Percentiles rank a stretch among this genome's conserved stretches.
Evolutionary conservation across 345 rosid species (phyloP).

Genomic region (Euclidium syriacum): DNA sequence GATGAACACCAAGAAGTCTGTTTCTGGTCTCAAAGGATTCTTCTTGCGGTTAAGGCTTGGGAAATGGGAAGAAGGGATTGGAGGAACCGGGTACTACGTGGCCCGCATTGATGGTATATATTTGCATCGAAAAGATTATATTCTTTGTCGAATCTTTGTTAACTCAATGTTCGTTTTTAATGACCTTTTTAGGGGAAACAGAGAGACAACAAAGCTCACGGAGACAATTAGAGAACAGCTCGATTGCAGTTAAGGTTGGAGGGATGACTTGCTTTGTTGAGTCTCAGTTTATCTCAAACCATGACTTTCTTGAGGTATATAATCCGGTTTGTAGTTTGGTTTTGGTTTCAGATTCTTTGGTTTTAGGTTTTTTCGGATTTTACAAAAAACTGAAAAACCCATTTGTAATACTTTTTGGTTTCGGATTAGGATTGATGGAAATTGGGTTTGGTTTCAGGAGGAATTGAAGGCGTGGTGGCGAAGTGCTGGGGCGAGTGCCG

Average conservation of each 20-base stretch:
- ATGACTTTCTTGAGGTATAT: conserved; percentile 69
- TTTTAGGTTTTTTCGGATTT: too few relatives aligned
- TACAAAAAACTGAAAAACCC: too few relatives aligned
- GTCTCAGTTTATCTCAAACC: conserved; percentile 79
- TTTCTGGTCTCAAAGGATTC: conserved; percentile 58
- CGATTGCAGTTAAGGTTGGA: conserved; percentile 48
- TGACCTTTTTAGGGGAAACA: background rate
- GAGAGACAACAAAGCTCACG: conserved; percentile 32
- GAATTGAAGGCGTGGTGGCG: conserved; percentile 85
- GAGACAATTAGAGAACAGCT: conserved; percentile 20
- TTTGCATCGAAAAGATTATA: background rate
- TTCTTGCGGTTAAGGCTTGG: conserved; percentile 79
- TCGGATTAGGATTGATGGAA: too few relatives aligned
- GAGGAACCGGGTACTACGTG: conserved; percentile 69
- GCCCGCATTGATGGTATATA: conserved; percentile 75
- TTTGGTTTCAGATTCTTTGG: too few relatives aligned
- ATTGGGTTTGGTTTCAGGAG: too few relatives aligned
- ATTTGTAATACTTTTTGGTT: too few relatives aligned
- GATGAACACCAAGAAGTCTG: conserved; percentile 44
- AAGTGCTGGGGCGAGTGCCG: conserved; percentile 25
- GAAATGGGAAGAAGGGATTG: conserved; percentile 66
- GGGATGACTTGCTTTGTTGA: conserved; percentile 57
- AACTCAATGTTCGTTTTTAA: background rate
- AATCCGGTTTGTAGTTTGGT: too few relatives aligned
- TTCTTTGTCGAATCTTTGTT: background rate